A percentile compares a stretch with the other conserved stretches of the same genome.
Evolutionary conservation across 2,329 filamentous ascomycete genomes (phyloP).

Genomic region (Colletotrichum coccodes): DNA sequence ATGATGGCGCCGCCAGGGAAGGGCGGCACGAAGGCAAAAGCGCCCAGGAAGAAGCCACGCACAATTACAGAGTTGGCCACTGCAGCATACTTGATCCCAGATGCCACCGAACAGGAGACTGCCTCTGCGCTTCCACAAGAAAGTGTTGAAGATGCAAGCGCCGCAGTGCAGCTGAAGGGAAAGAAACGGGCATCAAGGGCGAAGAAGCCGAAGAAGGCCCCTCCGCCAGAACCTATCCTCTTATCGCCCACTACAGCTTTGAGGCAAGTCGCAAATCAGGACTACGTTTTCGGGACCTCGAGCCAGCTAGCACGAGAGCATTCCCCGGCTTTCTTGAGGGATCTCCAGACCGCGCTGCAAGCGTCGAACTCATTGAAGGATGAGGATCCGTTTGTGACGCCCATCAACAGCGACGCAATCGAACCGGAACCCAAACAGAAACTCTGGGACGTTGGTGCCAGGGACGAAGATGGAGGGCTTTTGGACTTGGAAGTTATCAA

Average conservation of each 20-base stretch:
- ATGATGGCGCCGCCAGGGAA: conserved; percentile 37
- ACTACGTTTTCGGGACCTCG: conserved; percentile 87
- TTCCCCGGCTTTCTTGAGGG: conserved; percentile 71
- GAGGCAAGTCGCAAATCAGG: conserved; percentile 73
- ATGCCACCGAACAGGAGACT: conserved; percentile 43
- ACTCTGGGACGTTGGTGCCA: conserved; percentile 78
- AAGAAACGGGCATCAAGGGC: conserved; percentile 47
- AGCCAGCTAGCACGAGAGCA: conserved; percentile 83
- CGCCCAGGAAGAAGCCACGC: conserved; percentile 74
- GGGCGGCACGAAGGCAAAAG: conserved; percentile 58
- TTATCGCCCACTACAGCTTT: conserved; percentile 77
- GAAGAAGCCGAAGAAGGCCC: conserved; percentile 48
- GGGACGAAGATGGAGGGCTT: conserved; percentile 72
- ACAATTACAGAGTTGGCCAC: conserved; percentile 85
- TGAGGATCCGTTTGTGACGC: conserved; percentile 50
- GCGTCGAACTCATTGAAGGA: conserved; percentile 60
- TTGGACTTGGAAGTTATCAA: conserved; percentile 72
- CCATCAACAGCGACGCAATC: conserved; percentile 49
- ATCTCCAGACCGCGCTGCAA: conserved; percentile 70
- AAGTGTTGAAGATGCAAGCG: conserved; percentile 40
- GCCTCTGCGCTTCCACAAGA: conserved; percentile 38
- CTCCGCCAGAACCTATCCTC: conserved; percentile 59
- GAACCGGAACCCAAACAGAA: conserved; percentile 48
- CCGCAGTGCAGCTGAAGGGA: conserved; percentile 43
- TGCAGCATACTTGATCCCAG: conserved; percentile 68